These are phyloP conservation scores for Claviceps lovelessii DNA, from an alignment of 2,329 filamentous ascomycete species.

Conservation along the genomic window DNA sequence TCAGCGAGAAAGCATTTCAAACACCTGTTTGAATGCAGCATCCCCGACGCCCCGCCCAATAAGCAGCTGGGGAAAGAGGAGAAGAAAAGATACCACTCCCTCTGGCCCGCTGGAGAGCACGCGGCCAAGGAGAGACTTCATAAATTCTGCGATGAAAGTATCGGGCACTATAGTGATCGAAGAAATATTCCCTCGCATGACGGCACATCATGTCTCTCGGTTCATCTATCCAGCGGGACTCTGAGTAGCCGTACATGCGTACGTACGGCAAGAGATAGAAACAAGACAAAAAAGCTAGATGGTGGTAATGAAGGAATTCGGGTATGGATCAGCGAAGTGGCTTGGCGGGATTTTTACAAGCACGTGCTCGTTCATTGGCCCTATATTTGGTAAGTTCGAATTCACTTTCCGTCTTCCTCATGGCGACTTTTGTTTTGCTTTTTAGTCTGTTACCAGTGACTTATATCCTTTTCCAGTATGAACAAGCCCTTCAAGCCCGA, in stretches of 20 bases:
- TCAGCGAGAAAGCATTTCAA: slow-evolving; percentile 29
- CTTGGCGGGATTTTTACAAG: slow-evolving; percentile 80
- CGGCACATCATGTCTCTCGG: slow-evolving; percentile 54
- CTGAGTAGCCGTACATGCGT: slow-evolving; percentile 55
- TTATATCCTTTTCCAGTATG: slow-evolving; percentile 23
- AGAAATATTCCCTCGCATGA: slow-evolving; percentile 52
- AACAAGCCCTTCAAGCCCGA: slow-evolving; percentile 61
- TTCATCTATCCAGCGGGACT: slow-evolving; percentile 57
- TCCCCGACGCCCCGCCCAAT: slow-evolving; percentile 48
- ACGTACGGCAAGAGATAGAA: slow-evolving; percentile 44
- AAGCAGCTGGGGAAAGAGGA: slow-evolving; percentile 49
- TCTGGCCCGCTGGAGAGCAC: slow-evolving; percentile 66
- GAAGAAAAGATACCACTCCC: slow-evolving; percentile 35
- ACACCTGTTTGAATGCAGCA: slow-evolving; percentile 41
- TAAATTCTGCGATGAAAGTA: slow-evolving; percentile 52
- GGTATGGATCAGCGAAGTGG: slow-evolving; percentile 68
- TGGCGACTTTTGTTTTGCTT: background rate
- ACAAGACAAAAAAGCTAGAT: slow-evolving; percentile 51
- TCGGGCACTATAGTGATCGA: slow-evolving; percentile 44
- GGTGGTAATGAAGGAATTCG: slow-evolving; percentile 50
- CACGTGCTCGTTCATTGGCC: slow-evolving; percentile 79
- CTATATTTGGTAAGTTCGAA: slow-evolving; percentile 49
- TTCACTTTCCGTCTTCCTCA: background rate
- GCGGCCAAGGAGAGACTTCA: slow-evolving; percentile 50
- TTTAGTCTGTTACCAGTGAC: background rate